phyloP scores from a whole-genome alignment of 2,329 filamentous ascomycete genomes.

The Lachnellula occidentalis region DNA sequence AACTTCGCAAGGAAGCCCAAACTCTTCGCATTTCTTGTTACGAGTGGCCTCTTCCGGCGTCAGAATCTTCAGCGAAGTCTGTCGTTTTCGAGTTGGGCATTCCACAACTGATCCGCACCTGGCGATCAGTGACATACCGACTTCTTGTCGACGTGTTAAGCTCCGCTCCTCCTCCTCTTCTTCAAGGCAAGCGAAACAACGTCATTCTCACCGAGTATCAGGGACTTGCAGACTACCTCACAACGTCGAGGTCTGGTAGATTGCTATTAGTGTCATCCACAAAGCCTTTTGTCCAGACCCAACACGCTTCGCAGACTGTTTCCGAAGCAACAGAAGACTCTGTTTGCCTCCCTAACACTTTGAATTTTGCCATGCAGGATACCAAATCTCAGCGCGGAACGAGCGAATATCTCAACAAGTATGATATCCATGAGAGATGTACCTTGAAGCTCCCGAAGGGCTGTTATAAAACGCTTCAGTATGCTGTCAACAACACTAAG shows the following conservation, averaged over 20 bases:
- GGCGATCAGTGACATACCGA: conserved; percentile 44
- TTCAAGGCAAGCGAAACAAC: neutral
- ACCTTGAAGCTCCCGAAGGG: conserved; percentile 36
- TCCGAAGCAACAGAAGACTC: conserved; percentile 25
- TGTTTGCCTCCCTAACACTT: conserved; percentile 42
- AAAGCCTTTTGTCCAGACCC: conserved; percentile 25
- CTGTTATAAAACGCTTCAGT: conserved; percentile 24
- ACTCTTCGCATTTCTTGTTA: conserved; percentile 41
- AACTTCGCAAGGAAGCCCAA: conserved; percentile 28
- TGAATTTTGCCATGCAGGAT: conserved; percentile 39
- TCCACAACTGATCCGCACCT: conserved; percentile 38
- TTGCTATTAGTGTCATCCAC: conserved; percentile 15
- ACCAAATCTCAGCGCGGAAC: conserved; percentile 9
- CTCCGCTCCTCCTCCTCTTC: neutral
- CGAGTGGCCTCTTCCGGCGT: conserved; percentile 51
- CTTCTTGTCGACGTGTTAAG: conserved; percentile 38
- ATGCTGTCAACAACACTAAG: conserved; percentile 14
- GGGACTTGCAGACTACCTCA: conserved; percentile 4
- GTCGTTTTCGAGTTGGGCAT: conserved; percentile 48
- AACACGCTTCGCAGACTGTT: conserved; percentile 29
- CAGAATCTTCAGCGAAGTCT: conserved; percentile 33
- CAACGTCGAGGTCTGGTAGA: conserved; percentile 2
- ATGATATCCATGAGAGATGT: conserved; percentile 32
- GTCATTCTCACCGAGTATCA: conserved; percentile 5
- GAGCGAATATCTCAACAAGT: conserved; percentile 6